phyloP scores from a whole-genome alignment of 1,139 yeast genomes.

The Pneumocystis carinii region DNA sequence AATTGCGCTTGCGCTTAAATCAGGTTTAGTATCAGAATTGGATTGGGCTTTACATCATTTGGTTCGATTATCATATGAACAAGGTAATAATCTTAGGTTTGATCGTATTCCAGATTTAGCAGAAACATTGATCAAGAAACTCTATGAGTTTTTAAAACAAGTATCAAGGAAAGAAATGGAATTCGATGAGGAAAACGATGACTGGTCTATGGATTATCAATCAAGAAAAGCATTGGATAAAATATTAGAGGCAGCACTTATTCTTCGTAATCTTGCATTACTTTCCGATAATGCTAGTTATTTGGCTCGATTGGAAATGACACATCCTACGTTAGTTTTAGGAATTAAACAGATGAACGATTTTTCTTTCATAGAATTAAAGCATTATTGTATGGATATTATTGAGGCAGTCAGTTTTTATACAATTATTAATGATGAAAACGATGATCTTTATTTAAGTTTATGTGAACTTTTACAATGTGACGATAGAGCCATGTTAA shows the following conservation, averaged over 20 bases:
- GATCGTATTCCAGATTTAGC: conserved; percentile 38
- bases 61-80: conserved; percentile 40
- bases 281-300: conserved; percentile 72
- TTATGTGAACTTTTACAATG: conserved; percentile 15
- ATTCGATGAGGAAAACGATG: background rate
- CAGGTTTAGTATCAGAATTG: conserved; percentile 44
- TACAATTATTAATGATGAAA: conserved; percentile 51
- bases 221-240: conserved; percentile 27
- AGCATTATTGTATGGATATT: conserved; percentile 59
- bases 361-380: conserved; percentile 41
- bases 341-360: conserved; percentile 31
- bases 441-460: conserved; percentile 26
- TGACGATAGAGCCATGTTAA: conserved; percentile 26
- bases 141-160: conserved; percentile 17
- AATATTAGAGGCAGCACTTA: conserved; percentile 50
- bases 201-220: conserved; percentile 9
- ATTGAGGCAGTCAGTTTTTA: conserved; percentile 76
- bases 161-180: background rate
- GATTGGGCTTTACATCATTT: conserved; percentile 52
- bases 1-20: conserved; percentile 46
- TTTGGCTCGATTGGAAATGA: conserved; percentile 39
- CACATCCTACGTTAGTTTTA: conserved; percentile 29
- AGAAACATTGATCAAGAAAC: conserved; percentile 34
- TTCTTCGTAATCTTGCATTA: conserved; percentile 66
- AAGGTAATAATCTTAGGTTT: conserved; percentile 36